These are phyloP conservation scores for Mycena rosella DNA, from an alignment of 768 basidiomycete genomes.

Conservation along the genomic window DNA sequence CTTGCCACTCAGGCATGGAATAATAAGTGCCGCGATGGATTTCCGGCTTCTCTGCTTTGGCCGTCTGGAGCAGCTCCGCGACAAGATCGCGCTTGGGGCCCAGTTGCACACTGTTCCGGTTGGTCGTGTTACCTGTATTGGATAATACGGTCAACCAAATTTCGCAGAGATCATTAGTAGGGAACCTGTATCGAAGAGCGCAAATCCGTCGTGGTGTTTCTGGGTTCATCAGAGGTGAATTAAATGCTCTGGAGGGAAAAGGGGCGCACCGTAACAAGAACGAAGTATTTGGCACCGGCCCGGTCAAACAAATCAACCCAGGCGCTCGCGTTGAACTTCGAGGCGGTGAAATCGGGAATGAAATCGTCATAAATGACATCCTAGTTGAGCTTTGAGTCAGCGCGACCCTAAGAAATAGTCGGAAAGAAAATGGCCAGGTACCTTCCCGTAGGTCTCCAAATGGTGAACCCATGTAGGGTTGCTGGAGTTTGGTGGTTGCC, in stretches of 20 bases:
- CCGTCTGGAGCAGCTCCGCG: conserved; percentile 61
- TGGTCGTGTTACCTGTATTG: conserved; percentile 55
- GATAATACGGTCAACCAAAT: background rate
- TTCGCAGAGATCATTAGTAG: background rate
- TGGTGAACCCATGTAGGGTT: conserved; percentile 65
- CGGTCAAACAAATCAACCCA: conserved; percentile 68
- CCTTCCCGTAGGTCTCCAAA: conserved; percentile 60
- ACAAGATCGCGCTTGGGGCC: conserved; percentile 66
- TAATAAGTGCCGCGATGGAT: conserved; percentile 71
- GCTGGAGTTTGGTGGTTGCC: conserved; percentile 49
- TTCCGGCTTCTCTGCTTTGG: conserved; percentile 62
- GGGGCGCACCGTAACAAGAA: conserved; percentile 61
- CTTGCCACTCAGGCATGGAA: conserved; percentile 68
- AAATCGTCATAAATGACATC: conserved; percentile 69
- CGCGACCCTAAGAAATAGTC: background rate
- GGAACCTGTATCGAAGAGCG: conserved; percentile 62
- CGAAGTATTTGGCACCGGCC: conserved; percentile 74
- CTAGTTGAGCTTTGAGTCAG: conserved; percentile 40
- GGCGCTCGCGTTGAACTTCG: conserved; percentile 64
- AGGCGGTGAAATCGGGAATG: conserved; percentile 64
- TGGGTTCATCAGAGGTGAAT: conserved; percentile 31
- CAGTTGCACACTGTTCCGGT: conserved; percentile 62
- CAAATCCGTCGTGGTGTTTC: conserved; percentile 76
- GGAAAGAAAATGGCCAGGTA: conserved; percentile 1
- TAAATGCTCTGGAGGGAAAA: background rate